phyloP scores from a whole-genome alignment of 164 flowering plant species.

The Brasenia schreberi region DNA sequence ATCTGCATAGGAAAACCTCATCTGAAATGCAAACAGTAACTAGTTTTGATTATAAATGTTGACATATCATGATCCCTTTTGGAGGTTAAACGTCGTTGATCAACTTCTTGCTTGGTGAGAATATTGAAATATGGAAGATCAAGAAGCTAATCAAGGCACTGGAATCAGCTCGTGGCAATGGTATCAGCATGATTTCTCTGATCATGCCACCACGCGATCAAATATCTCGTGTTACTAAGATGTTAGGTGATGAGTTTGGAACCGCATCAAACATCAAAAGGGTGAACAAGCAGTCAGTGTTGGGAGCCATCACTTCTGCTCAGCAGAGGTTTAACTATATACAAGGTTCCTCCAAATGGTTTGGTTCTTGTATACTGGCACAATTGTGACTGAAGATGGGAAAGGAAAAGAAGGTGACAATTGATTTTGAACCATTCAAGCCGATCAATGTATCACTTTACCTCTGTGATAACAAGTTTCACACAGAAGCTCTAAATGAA shows the following conservation, averaged over 20 bases:
- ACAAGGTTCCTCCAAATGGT: constrained; percentile 10
- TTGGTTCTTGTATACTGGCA: constrained; percentile 7
- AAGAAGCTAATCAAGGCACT: constrained; percentile 10
- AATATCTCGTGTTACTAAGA: constrained; percentile 7
- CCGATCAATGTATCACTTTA: constrained; percentile 8
- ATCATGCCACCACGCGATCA: constrained; percentile 11
- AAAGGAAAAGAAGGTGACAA: constrained; percentile 9
- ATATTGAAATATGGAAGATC: constrained; percentile 10
- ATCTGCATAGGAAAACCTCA: too few species aligned
- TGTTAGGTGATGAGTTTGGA: constrained; percentile 10
- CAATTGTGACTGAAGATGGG: constrained; percentile 10
- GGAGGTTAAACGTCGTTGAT: too few species aligned
- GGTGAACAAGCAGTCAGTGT: constrained; percentile 8
- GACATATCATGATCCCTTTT: too few species aligned
- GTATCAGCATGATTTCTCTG: constrained; percentile 10
- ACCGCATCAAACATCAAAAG: constrained; percentile 9
- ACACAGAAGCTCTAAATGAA: constrained; percentile 8
- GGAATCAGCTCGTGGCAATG: constrained; percentile 9
- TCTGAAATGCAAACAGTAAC: too few species aligned
- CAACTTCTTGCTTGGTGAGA: not conserved
- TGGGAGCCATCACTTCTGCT: constrained; percentile 10
- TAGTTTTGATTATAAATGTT: too few species aligned
- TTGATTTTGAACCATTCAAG: constrained; percentile 9
- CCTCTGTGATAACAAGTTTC: constrained; percentile 10
- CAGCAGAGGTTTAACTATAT: constrained; percentile 10